Base-by-base conservation (phyloP, 2,329 filamentous ascomycete genomes). In the Furcasterigmium furcatum region DNA sequence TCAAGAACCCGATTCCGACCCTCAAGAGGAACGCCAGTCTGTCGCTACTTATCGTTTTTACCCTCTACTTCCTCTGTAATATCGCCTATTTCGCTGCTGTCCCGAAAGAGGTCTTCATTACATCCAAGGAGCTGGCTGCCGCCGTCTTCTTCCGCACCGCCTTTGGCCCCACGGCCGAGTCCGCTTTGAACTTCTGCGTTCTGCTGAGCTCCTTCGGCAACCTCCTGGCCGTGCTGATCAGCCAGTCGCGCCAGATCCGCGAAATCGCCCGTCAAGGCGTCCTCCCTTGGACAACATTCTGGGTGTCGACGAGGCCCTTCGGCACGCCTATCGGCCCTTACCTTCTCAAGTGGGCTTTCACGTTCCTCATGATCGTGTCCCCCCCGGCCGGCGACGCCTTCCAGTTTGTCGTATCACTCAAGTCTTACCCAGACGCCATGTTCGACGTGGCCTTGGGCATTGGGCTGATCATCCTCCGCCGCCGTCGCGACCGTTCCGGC, bases 331-430 rank as follows among this genome's bases (percentile, higher is more conserved):
- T 82, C 0, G 80, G 78, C 0, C 79, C 80, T 0, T 82, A 83
- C 47, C 45, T 72, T 1, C 52, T 84, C 2, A 79, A 80, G 55
- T 85, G 77, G 76, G 54, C 54, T 1, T 56, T 81, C 44, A 84
- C 80, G 0, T 55, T 79, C 1, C 51, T 84, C 25, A 80, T 84
- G 75, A 83, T 84, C 22, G 55, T 80, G 0, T 78, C 74, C 0
- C 73, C 79, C 1, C 80, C 82, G 0, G 76, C 79, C 1, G 81
- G 82, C 2, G 81, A 85, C 56, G 82, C 82, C 0, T 85, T 85
- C 58, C 76, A 78, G 47, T 84, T 84, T 52, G 79, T 85, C 14
- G 75, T 82, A 50, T 76, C 78, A 53, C 64, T 87, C 2, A 61
- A 72, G 30, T 70, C 74, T 0, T 86, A 87, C 46, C 84, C 85